These are phyloP conservation scores for Wickerhamiella brachini DNA, from an alignment of 805 yeast species.

Conservation along the genomic window DNA sequence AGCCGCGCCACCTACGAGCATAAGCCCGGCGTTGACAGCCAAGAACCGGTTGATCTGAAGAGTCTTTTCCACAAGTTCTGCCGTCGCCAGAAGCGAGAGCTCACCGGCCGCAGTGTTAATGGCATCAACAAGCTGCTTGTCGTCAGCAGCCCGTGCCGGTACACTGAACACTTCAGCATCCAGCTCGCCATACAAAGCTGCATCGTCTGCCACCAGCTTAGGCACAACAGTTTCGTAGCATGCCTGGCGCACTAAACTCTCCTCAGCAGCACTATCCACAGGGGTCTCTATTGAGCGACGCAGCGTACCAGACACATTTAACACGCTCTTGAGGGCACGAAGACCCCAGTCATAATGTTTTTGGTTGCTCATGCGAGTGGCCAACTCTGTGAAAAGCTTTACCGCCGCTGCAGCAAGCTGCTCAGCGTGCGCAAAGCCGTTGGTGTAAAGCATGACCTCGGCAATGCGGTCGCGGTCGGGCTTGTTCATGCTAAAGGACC, in stretches of 20 bases:
- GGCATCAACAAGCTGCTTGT: constrained; percentile 8
- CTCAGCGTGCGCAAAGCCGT: constrained; percentile 45
- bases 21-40: constrained; percentile 58
- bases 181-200: constrained; percentile 25
- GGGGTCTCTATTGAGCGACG: constrained; percentile 18
- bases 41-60: constrained; percentile 51
- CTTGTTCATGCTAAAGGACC: constrained; percentile 55
- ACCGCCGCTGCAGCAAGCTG: constrained; percentile 37
- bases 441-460: constrained; percentile 55
- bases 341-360: constrained; percentile 84
- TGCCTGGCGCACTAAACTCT: constrained; percentile 38
- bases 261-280: constrained; percentile 2
- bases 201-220: constrained; percentile 44
- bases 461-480: constrained; percentile 63
- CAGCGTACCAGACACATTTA: constrained; percentile 43
- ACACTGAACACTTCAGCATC: constrained; percentile 3
- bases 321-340: constrained; percentile 58
- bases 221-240: constrained; percentile 50
- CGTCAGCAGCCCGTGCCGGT: not conserved
- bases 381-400: constrained; percentile 38
- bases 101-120: constrained; percentile 11
- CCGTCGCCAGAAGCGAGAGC: constrained; percentile 17
- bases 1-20: constrained; percentile 66
- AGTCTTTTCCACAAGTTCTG: constrained; percentile 28
- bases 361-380: constrained; percentile 34